phyloP scores from a whole-genome alignment of 2,329 filamentous ascomycete genomes.

The Thelonectria rubi region DNA sequence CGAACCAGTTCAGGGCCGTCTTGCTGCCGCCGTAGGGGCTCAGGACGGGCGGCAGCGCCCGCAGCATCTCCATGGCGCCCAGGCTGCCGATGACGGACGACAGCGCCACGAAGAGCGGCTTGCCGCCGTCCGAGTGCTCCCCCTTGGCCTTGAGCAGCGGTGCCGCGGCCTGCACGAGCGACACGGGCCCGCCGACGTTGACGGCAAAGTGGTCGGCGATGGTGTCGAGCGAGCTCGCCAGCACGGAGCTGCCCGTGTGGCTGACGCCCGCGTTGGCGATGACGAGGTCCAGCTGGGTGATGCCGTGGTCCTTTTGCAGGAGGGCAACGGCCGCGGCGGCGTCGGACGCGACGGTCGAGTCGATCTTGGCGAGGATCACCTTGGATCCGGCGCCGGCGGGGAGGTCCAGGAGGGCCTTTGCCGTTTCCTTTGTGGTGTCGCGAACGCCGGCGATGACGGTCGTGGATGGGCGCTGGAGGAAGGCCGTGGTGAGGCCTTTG shows the following conservation, averaged over 20 bases:
- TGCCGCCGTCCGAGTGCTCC: slow-evolving; percentile 5
- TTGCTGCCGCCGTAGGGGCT: slow-evolving; percentile 33
- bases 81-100: slow-evolving; percentile 11
- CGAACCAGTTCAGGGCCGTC: slow-evolving; percentile 32
- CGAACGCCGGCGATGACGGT: slow-evolving; percentile 9
- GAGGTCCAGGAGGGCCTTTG: not conserved
- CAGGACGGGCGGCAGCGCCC: not conserved
- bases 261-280: slow-evolving; percentile 13
- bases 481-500: not conserved
- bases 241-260: not conserved
- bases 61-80: not conserved
- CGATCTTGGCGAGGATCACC: slow-evolving; percentile 14
- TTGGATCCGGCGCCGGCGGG: slow-evolving; percentile 4
- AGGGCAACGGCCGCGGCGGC: not conserved
- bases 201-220: slow-evolving; percentile 13
- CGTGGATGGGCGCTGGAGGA: not conserved
- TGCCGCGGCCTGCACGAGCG: slow-evolving; percentile 16
- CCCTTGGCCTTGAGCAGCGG: slow-evolving; percentile 14
- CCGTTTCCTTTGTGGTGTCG: too few species aligned
- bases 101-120: slow-evolving; percentile 10
- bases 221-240: not conserved
- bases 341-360: not conserved
- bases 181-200: slow-evolving; percentile 7
- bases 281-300: slow-evolving; percentile 12
- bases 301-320: not conserved